Evolutionary conservation across 2,329 filamentous ascomycete genomes (phyloP), one percentile per base, ranked within the genome.

Genomic region (Trichothecium sympodiale): DNA sequence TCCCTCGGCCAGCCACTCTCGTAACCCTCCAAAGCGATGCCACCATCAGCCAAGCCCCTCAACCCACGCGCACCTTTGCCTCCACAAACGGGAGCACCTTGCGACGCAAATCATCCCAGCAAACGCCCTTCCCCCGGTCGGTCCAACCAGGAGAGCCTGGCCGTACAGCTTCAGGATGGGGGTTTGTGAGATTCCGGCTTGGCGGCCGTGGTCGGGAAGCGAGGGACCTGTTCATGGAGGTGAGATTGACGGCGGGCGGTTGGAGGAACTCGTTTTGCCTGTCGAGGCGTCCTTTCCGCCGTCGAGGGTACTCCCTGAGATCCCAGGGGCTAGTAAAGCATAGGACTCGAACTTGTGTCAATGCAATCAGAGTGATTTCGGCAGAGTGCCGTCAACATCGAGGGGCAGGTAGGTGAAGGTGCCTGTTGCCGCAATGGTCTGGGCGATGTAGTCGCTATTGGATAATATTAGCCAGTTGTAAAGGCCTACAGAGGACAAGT

Each of bases 221-320:
- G 40, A 0, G 69, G 62, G 34, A 80, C 67, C 42, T 77, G 49
- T 83, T 82, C 38, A 59, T 60, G 51, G 77, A 82, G 72, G 83
- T 79, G 23, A 69, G 54, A 10, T 77, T 64, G 0, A 84, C 69
- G 0, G 76, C 80, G 20, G 65, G 58, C 13, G 65, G 60, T 15
- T 62, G 57, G 6, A 84, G 60, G 23, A 84, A 66, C 10, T 25
- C n/a, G n/a, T 6, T 10, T 25, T 25, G 20, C 20, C 20, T 6
- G 20, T 25, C 20, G 20, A 6, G 0, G 79, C 72, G 25, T 67
- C 75, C 0, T 59, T 69, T 31, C 80, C 80, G 41, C 78, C 59
- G 48, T 84, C 84, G 17, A 83, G 56, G 2, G n/a, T n/a, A n/a
- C n/a, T n/a, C n/a, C n/a, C n/a, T n/a, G n/a, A n/a, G n/a, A n/a